phyloP scores from a whole-genome alignment of 2,329 filamentous ascomycete genomes.

The Ceratocystis diversiconidia region DNA sequence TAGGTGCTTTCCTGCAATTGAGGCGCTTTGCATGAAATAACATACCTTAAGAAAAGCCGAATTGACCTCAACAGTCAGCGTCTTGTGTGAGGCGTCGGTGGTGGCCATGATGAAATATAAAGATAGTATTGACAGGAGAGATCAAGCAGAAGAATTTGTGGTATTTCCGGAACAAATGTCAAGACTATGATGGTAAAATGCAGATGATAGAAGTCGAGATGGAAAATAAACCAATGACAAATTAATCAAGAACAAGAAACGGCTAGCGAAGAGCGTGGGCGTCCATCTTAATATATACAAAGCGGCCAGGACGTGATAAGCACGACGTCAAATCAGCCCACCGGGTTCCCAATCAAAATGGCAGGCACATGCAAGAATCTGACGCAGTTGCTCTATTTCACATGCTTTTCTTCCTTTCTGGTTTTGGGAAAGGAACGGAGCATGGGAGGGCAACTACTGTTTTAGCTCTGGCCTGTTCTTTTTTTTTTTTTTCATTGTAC shows the following conservation, averaged over 20 bases:
- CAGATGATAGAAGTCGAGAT: neutral
- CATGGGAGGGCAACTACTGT: neutral
- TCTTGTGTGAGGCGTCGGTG: slow-evolving; percentile 20
- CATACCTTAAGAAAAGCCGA: slow-evolving; percentile 39
- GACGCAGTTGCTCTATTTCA: neutral
- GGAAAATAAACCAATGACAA: neutral
- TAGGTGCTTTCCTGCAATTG: neutral
- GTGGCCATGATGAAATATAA: slow-evolving; percentile 26
- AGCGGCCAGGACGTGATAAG: neutral
- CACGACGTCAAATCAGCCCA: neutral
- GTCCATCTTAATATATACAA: neutral
- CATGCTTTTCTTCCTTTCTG: slow-evolving; percentile 3
- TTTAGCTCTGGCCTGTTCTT: neutral
- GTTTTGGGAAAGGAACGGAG: neutral
- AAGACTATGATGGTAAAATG: neutral
- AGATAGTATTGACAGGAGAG: neutral
- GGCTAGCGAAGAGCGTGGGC: neutral
- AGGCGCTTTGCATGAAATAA: neutral
- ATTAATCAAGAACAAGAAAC: neutral
- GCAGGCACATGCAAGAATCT: slow-evolving; percentile 10
- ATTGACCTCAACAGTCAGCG: slow-evolving; percentile 22
- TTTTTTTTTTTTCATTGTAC: neutral
- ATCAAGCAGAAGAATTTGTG: neutral
- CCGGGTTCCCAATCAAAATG: neutral
- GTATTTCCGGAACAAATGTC: neutral